phyloP scores from a whole-genome alignment of 345 rosid genomes.

The Garcia nutans region DNA sequence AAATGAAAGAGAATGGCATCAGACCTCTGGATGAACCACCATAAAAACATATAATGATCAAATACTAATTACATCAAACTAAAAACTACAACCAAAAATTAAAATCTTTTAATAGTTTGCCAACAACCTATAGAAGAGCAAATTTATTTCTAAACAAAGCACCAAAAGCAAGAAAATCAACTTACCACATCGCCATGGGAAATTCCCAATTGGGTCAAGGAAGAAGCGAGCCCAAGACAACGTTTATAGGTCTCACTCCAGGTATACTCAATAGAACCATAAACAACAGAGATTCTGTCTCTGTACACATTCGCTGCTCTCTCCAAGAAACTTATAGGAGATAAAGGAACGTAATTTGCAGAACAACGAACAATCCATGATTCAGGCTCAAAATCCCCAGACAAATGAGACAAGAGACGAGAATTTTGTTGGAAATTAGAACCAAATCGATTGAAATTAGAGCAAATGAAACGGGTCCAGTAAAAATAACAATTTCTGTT shows the following conservation, averaged over 20 bases:
- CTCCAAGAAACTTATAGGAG: conserved; percentile 76
- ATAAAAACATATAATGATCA: background rate
- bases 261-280: conserved; percentile 45
- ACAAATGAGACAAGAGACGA: conserved; percentile 18
- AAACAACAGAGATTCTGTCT: conserved; percentile 53
- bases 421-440: background rate
- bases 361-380: conserved; percentile 60
- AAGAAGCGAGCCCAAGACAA: conserved; percentile 70
- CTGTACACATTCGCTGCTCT: conserved; percentile 66
- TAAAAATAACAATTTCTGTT: background rate
- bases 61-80: no score
- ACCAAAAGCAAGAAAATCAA: conserved; percentile 5
- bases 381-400: conserved; percentile 31
- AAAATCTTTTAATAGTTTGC: background rate
- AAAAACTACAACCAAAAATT: no score
- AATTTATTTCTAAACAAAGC: background rate
- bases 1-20: no score
- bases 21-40: no score
- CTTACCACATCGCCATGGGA: conserved; percentile 69
- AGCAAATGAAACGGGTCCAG: conserved; percentile 3
- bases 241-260: conserved; percentile 69
- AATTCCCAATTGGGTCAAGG: conserved; percentile 54
- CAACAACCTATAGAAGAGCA: background rate
- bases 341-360: conserved; percentile 55
- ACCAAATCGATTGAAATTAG: background rate